Conservation (phyloP, 2,329 filamentous ascomycete species). For the Lecanosticta acicola region DNA sequence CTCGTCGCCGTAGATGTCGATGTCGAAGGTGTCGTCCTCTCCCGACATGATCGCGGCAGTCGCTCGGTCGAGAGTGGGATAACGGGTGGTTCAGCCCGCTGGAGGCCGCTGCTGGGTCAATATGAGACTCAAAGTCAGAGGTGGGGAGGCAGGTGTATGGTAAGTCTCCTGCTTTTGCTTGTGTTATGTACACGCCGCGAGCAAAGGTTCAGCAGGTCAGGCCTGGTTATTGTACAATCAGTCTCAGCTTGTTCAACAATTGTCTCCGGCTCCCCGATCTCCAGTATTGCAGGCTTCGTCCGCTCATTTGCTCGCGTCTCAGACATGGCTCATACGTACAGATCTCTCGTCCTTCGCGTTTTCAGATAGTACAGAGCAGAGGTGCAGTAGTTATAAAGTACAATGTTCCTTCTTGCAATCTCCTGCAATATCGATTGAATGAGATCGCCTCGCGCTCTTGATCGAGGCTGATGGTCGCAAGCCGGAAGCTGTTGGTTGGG, state of each 20-base stretch:
- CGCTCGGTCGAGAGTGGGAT: neutral
- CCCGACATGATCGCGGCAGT: slow-evolving; percentile 34
- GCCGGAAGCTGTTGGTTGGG: neutral
- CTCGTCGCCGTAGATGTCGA: slow-evolving; percentile 64
- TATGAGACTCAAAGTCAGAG: slow-evolving; percentile 1
- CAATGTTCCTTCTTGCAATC: neutral
- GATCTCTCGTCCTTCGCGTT: neutral
- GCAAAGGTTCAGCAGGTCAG: slow-evolving; percentile 13
- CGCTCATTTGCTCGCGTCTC: slow-evolving; percentile 5
- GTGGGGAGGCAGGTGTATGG: neutral
- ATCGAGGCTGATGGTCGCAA: neutral
- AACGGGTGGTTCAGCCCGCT: too few relatives aligned
- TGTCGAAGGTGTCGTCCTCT: slow-evolving; percentile 65
- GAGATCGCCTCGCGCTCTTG: too few relatives aligned
- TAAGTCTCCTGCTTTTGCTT: slow-evolving; percentile 10
- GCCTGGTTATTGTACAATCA: slow-evolving; percentile 23
- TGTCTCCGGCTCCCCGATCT: neutral
- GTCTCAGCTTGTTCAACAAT: slow-evolving; percentile 13
- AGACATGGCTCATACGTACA: slow-evolving; percentile 25
- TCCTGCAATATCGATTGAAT: neutral
- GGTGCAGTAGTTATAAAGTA: neutral
- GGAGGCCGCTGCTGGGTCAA: slow-evolving; percentile 5
- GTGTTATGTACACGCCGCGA: slow-evolving; percentile 21
- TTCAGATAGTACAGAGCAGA: neutral
- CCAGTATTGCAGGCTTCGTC: slow-evolving; percentile 4